Conservation (phyloP, 1,284 basidiomycete species). For the Sanghuangporus sanghuang region DNA sequence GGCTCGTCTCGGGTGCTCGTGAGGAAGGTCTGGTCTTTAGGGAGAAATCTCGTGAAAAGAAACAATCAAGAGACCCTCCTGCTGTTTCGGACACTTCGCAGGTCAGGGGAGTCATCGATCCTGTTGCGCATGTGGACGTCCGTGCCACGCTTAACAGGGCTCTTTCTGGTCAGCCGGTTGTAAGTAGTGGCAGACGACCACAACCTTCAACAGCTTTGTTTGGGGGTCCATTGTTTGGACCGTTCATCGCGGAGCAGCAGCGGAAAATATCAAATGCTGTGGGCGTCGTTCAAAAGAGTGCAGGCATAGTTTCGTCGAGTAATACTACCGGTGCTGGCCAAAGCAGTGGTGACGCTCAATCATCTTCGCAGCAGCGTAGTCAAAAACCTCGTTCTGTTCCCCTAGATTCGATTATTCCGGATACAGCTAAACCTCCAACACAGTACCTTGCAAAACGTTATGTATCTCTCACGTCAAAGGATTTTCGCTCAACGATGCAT, state of each 20-base stretch:
- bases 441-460: slow-evolving; percentile 74
- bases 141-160: slow-evolving; percentile 22
- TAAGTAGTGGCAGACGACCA: neutral
- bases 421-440: slow-evolving; percentile 80
- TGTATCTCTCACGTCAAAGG: slow-evolving; percentile 58
- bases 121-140: slow-evolving; percentile 1
- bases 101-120: slow-evolving; percentile 21
- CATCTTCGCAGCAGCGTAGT: slow-evolving; percentile 18
- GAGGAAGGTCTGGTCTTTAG: slow-evolving; percentile 59
- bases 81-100: slow-evolving; percentile 17
- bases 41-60: slow-evolving; percentile 44
- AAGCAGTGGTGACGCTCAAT: slow-evolving; percentile 20
- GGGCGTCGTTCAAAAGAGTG: slow-evolving; percentile 26
- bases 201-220: slow-evolving; percentile 19
- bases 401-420: slow-evolving; percentile 86
- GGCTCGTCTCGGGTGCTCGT: slow-evolving; percentile 67
- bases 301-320: slow-evolving; percentile 13
- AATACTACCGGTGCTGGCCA: slow-evolving; percentile 3
- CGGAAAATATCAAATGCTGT: slow-evolving; percentile 31
- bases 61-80: slow-evolving; percentile 18
- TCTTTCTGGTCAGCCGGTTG: slow-evolving; percentile 26
- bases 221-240: slow-evolving; percentile 53
- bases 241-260: slow-evolving; percentile 49
- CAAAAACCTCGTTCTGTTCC: slow-evolving; percentile 62
- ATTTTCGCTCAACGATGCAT: slow-evolving; percentile 64